Base-by-base conservation (phyloP, 1,139 yeast genomes). In the Kurtzmaniella quercitrusa region DNA sequence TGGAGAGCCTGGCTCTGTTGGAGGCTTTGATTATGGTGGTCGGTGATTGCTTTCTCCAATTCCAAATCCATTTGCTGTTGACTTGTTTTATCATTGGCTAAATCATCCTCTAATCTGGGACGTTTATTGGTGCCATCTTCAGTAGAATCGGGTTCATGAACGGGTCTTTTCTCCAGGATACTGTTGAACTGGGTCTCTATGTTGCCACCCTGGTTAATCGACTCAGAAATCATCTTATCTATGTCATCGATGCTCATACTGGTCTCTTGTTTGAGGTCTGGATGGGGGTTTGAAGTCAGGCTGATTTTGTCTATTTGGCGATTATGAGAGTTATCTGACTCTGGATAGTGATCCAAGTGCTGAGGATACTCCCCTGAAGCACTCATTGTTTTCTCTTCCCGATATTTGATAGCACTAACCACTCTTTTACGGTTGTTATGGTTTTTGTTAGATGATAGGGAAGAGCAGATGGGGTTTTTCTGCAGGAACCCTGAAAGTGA, bases 181-280 rank as follows among this genome's bases (percentile, higher is more conserved):
- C 34, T 40, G n/a, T 19, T 19, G 27, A 36, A 36, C 4, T 8
- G 36, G 4, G 38, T 37, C 14, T 40, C 40, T 31, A 33, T 39
- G 21, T 40, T 37, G 17, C 38, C 38, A 11, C 41, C 48, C 15
- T 48, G 46, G 27, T 42, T 44, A 15, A 52, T 52, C 10, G 56
- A 51, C 44, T 52, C 56, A 15, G 53, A 51, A 37, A 52, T 50
- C 49, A 50, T 50, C 44, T 52, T 51, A 43, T 52, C 53, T 24
- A 52, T 47, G 38, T 52, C 56, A 39, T 51, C 52, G 39, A 52
- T 52, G 37, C 50, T 52, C 34, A 52, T 50, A 34, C 48, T 31
- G 2, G 25, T 27, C 12, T 41, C 46, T 16, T 38, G 41, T 34
- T 45, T 38, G 4, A 46, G 33, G 11, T 31, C 43, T 14, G 43